Conservation (phyloP, 2,329 filamentous ascomycete species). For the Beauveria sp. region DNA sequence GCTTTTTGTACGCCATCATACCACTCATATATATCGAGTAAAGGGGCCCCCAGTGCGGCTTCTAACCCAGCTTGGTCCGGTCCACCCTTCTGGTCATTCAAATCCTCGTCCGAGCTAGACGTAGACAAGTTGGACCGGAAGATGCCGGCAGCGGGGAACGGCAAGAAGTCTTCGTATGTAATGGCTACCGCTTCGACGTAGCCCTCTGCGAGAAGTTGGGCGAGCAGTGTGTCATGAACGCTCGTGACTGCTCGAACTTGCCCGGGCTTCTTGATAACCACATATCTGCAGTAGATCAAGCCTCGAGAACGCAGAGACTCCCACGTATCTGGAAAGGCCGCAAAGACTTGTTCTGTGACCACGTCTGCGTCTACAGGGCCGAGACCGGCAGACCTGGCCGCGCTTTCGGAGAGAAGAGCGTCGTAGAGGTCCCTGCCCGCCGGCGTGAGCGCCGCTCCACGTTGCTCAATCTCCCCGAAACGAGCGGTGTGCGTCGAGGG, state of each 20-base stretch:
- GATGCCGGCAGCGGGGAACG: constrained; percentile 44
- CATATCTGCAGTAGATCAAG: constrained; percentile 34
- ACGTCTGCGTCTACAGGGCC: constrained; percentile 15
- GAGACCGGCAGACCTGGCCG: neutral
- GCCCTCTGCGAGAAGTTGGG: constrained; percentile 25
- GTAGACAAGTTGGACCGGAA: constrained; percentile 36
- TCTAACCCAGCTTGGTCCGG: neutral
- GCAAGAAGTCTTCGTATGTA: constrained; percentile 48
- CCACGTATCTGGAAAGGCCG: constrained; percentile 34
- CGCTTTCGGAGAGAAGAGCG: constrained; percentile 23
- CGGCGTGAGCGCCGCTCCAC: constrained; percentile 41
- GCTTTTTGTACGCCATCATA: neutral
- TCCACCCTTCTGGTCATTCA: neutral
- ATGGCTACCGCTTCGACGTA: constrained; percentile 33
- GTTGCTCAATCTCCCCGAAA: constrained; percentile 47
- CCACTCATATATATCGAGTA: neutral
- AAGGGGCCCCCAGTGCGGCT: neutral
- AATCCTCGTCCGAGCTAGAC: neutral
- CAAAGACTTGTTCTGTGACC: constrained; percentile 24
- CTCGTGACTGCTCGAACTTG: neutral
- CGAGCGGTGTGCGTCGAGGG: constrained; percentile 38
- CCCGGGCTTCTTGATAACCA: neutral
- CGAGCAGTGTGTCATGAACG: constrained; percentile 14
- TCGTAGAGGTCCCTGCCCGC: constrained; percentile 40
- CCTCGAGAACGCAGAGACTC: constrained; percentile 25